Evolutionary conservation across 805 yeast species (phyloP), one percentile per base, ranked within the genome.

Genomic region (Suhomyces sp.): DNA sequence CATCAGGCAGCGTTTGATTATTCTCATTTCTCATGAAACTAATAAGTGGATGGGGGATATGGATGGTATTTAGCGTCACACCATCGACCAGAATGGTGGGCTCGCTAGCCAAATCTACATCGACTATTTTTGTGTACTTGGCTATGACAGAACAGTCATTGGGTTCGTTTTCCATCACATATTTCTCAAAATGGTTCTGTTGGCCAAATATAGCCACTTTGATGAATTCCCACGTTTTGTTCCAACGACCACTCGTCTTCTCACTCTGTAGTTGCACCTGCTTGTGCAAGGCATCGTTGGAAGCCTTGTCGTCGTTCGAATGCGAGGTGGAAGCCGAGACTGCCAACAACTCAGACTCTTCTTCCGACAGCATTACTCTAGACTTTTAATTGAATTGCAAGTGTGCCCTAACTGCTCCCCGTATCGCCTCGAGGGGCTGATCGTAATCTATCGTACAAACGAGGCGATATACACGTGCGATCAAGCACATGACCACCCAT

Each of bases 111-210:
- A 77, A 56, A 47, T 71, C 72, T 49, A 80, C 67, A 6, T 70
- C 63, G 25, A 71, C 71, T n/a, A 78, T 65, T 44, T 61, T 55
- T 12, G 76, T 65, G 62, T 71, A 82, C 60, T 81, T 82, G 21
- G 82, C 76, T 20, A 79, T 71, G 19, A 82, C 67, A 3, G 84
- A 75, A 56, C 83, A 78, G 61, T 82, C 86, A 61, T 76, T 82
- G 8, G 85, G 82, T 56, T 81, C 82, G 19, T 71, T 49, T 3
- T 60, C 55, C 17, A 73, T 41, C 1, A 82, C 72, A 47, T 61
- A 64, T 50, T 67, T 58, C 51, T 82, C 86, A 52, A 82, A 77
- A 13, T 65, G 47, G 52, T 73, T 73, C 6, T 45, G 49, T 13
- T 56, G 47, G 2, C 65, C 58, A 12, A 63, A 50, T 10, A 70